phyloP scores from a whole-genome alignment of 192 early-diverging fungal species.

The Geranomyces michiganensis region DNA sequence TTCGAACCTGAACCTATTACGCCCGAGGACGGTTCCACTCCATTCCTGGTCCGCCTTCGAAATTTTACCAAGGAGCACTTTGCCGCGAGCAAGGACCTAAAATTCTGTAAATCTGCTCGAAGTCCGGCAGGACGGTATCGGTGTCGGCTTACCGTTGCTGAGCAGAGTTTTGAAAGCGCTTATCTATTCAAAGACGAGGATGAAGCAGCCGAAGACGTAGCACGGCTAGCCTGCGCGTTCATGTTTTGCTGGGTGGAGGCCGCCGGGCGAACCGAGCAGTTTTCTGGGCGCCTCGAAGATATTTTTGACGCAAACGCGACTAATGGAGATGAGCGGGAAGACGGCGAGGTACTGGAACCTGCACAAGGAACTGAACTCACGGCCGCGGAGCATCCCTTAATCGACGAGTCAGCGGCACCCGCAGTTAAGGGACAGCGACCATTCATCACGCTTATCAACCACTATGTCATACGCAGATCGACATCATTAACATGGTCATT shows the following conservation, averaged over 20 bases:
- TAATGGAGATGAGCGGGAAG: constrained; percentile 9
- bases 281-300: constrained; percentile 20
- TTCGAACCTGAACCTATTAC: not conserved
- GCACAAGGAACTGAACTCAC: not conserved
- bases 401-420: no score
- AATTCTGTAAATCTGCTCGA: not conserved
- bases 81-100: not conserved
- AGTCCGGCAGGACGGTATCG: not conserved
- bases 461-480: not conserved
- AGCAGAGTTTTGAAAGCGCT: constrained; percentile 18
- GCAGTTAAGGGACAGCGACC: no score
- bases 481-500: constrained; percentile 4
- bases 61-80: constrained; percentile 14
- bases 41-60: constrained; percentile 12
- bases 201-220: constrained; percentile 19
- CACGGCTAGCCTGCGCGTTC: constrained; percentile 23
- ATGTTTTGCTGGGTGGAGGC: constrained; percentile 21
- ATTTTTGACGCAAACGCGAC: constrained; percentile 4
- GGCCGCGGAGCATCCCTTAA: no score
- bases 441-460: not conserved
- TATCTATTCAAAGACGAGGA: not conserved
- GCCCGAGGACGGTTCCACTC: not conserved
- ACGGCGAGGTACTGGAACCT: not conserved
- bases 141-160: constrained; percentile 25
- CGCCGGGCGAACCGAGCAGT: constrained; percentile 12